Percentiles rank a stretch among this genome's conserved stretches.
Evolutionary conservation across 2,329 filamentous ascomycete genomes (phyloP).

Genomic region (Colletotrichum godetiae): DNA sequence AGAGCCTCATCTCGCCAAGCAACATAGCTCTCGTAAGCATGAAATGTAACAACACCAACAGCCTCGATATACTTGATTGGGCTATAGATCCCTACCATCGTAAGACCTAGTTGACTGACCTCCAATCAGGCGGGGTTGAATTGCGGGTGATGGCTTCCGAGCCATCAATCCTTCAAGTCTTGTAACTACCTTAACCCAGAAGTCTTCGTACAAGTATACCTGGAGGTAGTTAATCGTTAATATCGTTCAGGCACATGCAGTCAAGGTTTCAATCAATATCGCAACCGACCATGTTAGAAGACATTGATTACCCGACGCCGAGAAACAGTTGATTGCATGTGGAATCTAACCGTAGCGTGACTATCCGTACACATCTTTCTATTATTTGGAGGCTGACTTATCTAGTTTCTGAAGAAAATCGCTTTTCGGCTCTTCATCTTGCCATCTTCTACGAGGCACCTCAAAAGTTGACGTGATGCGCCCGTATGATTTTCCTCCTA

Average conservation of each 20-base stretch:
- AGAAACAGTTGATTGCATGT: too few species aligned
- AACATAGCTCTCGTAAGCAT: not conserved
- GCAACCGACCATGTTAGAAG: too few species aligned
- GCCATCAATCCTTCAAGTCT: not conserved
- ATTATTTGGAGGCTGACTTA: not conserved
- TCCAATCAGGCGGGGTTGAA: not conserved
- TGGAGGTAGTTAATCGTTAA: too few species aligned
- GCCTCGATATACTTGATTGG: not conserved
- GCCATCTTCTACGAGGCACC: constrained; percentile 57
- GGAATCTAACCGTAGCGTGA: too few species aligned
- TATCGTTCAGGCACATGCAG: too few species aligned
- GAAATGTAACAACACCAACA: not conserved
- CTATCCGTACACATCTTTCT: not conserved
- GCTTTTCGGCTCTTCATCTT: constrained; percentile 37
- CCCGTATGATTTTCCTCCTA: constrained; percentile 89
- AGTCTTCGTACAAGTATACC: too few species aligned
- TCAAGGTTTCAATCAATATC: too few species aligned
- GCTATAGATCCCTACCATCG: not conserved
- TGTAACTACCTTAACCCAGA: too few species aligned
- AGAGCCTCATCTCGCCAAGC: not conserved
- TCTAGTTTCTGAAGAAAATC: constrained; percentile 19
- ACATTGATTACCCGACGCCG: too few species aligned
- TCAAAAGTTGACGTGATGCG: constrained; percentile 78
- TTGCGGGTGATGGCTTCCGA: not conserved
- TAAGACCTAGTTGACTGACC: not conserved